Conservation (phyloP, 768 basidiomycete species). For the Grammothele lineata region DNA sequence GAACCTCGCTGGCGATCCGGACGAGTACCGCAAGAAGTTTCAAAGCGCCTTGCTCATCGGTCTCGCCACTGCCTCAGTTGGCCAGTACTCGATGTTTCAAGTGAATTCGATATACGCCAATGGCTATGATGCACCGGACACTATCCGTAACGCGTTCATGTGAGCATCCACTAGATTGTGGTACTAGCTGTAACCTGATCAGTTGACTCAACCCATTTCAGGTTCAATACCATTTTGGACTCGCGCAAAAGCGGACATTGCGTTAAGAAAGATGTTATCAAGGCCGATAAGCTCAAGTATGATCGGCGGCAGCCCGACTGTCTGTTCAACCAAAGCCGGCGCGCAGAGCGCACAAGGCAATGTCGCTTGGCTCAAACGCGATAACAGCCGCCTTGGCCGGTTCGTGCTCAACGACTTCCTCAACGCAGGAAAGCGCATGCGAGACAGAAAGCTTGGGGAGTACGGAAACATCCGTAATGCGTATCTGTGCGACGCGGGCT, state of each 20-base stretch:
- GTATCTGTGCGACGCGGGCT: too few relatives aligned
- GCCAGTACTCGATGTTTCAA: slow-evolving; percentile 60
- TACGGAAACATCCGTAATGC: slow-evolving; percentile 27
- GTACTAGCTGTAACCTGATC: too few relatives aligned
- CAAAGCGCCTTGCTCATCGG: slow-evolving; percentile 46
- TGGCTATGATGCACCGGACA: slow-evolving; percentile 43
- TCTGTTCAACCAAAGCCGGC: slow-evolving; percentile 15
- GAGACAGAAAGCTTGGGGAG: slow-evolving; percentile 28
- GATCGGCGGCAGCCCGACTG: slow-evolving; percentile 28
- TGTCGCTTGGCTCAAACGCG: neutral
- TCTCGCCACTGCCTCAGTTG: slow-evolving; percentile 47
- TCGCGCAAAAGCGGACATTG: slow-evolving; percentile 63
- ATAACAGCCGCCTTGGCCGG: neutral
- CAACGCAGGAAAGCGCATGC: slow-evolving; percentile 35
- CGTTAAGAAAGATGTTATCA: slow-evolving; percentile 39
- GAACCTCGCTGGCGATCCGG: slow-evolving; percentile 10
- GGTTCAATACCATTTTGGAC: slow-evolving; percentile 67
- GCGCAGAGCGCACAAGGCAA: neutral
- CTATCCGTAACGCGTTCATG: slow-evolving; percentile 64
- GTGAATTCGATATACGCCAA: slow-evolving; percentile 45
- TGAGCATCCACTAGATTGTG: slow-evolving; percentile 33
- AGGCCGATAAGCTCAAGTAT: slow-evolving; percentile 37
- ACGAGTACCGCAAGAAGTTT: slow-evolving; percentile 36
- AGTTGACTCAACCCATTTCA: slow-evolving; percentile 23
- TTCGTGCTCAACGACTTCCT: slow-evolving; percentile 45